Percentiles rank a stretch among this genome's conserved stretches.
Evolutionary conservation across 306 rosid species (phyloP).

Genomic region (Cicer judaicum): DNA sequence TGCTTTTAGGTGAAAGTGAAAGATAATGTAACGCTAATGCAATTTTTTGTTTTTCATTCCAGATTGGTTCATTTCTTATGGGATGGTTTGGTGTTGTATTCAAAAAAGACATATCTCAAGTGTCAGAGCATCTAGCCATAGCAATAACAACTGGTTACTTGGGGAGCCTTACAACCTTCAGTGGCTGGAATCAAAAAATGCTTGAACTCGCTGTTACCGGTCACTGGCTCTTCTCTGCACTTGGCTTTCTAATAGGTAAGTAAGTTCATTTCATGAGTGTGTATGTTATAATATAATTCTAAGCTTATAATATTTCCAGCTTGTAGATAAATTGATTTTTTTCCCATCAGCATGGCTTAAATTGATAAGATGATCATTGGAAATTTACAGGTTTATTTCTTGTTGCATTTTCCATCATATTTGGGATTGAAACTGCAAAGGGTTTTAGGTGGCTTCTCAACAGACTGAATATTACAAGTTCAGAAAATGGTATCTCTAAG

Average conservation of each 20-base stretch:
- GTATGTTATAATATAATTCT: neutral
- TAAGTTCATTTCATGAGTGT: neutral
- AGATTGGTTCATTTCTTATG: conserved; percentile 94
- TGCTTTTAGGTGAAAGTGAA: neutral
- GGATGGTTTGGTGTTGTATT: conserved; percentile 94
- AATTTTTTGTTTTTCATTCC: conserved; percentile 14
- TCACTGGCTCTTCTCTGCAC: conserved; percentile 65
- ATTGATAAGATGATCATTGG: conserved; percentile 12
- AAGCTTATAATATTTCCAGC: neutral
- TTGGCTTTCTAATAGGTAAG: conserved; percentile 79
- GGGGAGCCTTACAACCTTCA: conserved; percentile 95
- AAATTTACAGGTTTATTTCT: conserved; percentile 72
- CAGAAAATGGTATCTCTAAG: conserved; percentile 42
- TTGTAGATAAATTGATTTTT: neutral
- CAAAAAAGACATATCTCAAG: conserved; percentile 65
- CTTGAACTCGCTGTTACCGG: conserved; percentile 73
- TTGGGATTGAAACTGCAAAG: conserved; percentile 80
- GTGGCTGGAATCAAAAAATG: conserved; percentile 97
- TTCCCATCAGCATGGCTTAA: conserved; percentile 15
- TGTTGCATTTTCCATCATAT: conserved; percentile 62
- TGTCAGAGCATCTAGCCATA: conserved; percentile 77
- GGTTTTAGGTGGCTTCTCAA: conserved; percentile 68
- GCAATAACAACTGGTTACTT: conserved; percentile 84
- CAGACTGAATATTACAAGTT: conserved; percentile 38
- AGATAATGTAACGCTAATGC: conserved; percentile 13